These are phyloP conservation scores for Purshia tridentata DNA, from an alignment of 306 rosid genomes.

Conservation along the genomic window DNA sequence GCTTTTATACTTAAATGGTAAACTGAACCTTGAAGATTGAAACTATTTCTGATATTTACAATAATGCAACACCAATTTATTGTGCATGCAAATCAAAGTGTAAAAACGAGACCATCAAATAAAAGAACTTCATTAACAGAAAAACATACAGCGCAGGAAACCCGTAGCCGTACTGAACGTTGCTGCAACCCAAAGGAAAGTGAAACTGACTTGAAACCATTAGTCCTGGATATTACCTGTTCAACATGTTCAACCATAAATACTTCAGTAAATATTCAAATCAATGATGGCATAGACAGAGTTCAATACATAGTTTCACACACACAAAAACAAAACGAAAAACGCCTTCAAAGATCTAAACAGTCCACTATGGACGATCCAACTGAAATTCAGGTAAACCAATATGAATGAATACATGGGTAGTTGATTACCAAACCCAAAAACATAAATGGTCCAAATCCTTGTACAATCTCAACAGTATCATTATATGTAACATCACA, in stretches of 20 bases:
- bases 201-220: slow-evolving; percentile 28
- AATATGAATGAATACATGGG: neutral
- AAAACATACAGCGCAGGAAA: slow-evolving; percentile 65
- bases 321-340: neutral
- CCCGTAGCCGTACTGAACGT: slow-evolving; percentile 33
- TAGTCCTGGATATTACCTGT: slow-evolving; percentile 38
- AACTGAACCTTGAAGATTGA: neutral
- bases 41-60: neutral
- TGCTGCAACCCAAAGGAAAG: slow-evolving; percentile 35
- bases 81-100: slow-evolving; percentile 1
- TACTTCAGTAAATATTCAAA: slow-evolving; percentile 7
- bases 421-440: neutral
- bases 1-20: neutral
- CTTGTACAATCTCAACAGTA: neutral
- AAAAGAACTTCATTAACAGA: slow-evolving; percentile 2
- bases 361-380: neutral
- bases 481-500: neutral
- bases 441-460: neutral
- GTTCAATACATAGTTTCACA: neutral
- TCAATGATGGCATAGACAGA: neutral
- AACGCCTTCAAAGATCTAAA: neutral
- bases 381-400: neutral
- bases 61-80: neutral
- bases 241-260: slow-evolving; percentile 22
- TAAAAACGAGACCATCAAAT: slow-evolving; percentile 11